Percentiles rank a stretch among this genome's conserved stretches.
Conservation (phyloP, 2,329 filamentous ascomycete genomes). For the Annulohypoxylon truncatum region DNA sequence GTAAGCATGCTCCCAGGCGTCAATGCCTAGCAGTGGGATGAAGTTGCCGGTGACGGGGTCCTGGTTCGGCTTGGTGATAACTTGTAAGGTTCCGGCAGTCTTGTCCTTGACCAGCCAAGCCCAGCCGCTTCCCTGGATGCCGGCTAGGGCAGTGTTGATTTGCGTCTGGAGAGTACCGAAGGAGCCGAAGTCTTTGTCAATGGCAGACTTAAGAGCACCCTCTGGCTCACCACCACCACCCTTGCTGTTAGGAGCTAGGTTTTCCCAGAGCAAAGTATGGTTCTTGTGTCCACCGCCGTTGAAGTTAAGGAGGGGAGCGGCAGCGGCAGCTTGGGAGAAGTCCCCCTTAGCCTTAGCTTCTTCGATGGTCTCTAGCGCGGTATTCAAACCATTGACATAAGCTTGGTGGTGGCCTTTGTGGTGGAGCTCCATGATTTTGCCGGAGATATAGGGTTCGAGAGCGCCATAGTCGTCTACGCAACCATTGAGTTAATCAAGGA, state of each 20-base stretch:
- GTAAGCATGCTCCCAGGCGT: slow-evolving; percentile 74
- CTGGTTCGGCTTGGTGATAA: slow-evolving; percentile 73
- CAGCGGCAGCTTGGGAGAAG: slow-evolving; percentile 46
- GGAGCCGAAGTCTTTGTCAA: slow-evolving; percentile 67
- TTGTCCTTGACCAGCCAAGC: slow-evolving; percentile 71
- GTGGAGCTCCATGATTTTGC: slow-evolving; percentile 88
- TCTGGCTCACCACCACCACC: slow-evolving; percentile 60
- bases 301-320: slow-evolving; percentile 66
- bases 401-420: slow-evolving; percentile 86
- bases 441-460: slow-evolving; percentile 82
- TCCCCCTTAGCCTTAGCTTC: slow-evolving; percentile 67
- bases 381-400: slow-evolving; percentile 82
- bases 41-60: slow-evolving; percentile 65
- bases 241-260: slow-evolving; percentile 62
- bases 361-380: slow-evolving; percentile 73
- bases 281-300: slow-evolving; percentile 75
- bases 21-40: slow-evolving; percentile 68
- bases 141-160: slow-evolving; percentile 66
- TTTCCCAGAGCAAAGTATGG: slow-evolving; percentile 77
- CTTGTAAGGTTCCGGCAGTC: slow-evolving; percentile 62
- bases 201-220: slow-evolving; percentile 61
- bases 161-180: slow-evolving; percentile 63
- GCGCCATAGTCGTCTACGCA: slow-evolving; percentile 92
- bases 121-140: slow-evolving; percentile 75
- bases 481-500: slow-evolving; percentile 1